Conservation (phyloP, 768 basidiomycete species). For the Russula compacta region DNA sequence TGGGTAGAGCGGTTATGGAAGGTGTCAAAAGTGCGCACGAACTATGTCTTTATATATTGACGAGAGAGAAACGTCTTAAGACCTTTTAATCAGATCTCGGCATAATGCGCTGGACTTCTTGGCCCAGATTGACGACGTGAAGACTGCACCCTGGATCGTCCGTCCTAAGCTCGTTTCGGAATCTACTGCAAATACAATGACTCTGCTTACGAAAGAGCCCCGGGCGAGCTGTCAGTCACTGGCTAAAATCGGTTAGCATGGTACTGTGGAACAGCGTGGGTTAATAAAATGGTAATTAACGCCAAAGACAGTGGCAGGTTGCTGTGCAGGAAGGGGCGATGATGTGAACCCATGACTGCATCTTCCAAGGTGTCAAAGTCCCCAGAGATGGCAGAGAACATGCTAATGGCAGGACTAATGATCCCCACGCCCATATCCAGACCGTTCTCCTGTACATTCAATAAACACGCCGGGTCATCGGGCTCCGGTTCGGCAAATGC, state of each 20-base stretch:
- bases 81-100: not conserved
- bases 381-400: not conserved
- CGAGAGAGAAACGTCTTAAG: not conserved
- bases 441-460: not conserved
- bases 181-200: not conserved
- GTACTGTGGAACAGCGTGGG: not conserved
- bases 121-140: not conserved
- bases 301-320: not conserved
- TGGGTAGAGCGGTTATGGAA: not conserved
- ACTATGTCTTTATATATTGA: not conserved
- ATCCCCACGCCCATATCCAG: not conserved
- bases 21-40: conserved; percentile 2
- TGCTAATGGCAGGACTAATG: not conserved
- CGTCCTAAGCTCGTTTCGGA: not conserved
- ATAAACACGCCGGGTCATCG: not conserved
- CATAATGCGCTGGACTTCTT: not conserved
- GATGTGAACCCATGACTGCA: not conserved
- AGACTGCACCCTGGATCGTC: too few species aligned
- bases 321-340: not conserved
- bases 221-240: not conserved
- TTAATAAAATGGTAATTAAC: not conserved
- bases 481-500: not conserved
- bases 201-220: not conserved
- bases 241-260: not conserved
- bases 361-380: not conserved